A percentile compares a stretch with the other conserved stretches of the same genome.
Evolutionary conservation across 768 basidiomycete species (phyloP).

Genomic region (Rhizopogon vesiculosus): DNA sequence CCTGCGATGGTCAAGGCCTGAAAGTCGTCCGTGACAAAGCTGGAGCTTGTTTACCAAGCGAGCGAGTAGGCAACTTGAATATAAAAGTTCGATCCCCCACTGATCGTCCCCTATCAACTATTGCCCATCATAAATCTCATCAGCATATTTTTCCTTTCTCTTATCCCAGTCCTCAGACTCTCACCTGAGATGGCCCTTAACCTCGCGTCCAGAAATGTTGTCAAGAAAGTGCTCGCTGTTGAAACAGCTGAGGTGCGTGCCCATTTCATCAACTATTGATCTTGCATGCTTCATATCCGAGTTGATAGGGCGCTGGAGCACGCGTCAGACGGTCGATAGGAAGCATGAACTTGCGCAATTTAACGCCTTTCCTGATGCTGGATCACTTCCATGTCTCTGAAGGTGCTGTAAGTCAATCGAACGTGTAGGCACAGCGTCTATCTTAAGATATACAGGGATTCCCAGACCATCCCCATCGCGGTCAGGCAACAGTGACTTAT

Average conservation of each 20-base stretch:
- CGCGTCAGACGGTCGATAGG: constrained; percentile 87
- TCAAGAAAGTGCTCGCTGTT: constrained; percentile 72
- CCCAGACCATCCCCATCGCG: constrained; percentile 91
- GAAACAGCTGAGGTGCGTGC: constrained; percentile 62
- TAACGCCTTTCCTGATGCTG: constrained; percentile 89
- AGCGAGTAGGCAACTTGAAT: background rate
- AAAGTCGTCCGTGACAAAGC: background rate
- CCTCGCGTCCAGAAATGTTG: constrained; percentile 58
- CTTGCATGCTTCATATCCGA: constrained; percentile 1
- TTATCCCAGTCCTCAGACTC: background rate
- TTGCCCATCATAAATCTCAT: background rate
- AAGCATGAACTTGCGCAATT: constrained; percentile 61
- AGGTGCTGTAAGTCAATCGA: constrained; percentile 54
- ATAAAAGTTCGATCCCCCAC: constrained; percentile 3
- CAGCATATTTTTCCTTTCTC: background rate
- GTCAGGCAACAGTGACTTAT: constrained; percentile 86
- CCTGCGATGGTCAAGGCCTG: constrained; percentile 5
- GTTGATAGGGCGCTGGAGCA: constrained; percentile 67
- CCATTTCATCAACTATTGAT: background rate
- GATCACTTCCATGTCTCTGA: constrained; percentile 73
- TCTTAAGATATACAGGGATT: constrained; percentile 52
- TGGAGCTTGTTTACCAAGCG: background rate
- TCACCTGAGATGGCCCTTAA: constrained; percentile 23
- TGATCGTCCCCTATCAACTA: background rate
- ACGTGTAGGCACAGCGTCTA: background rate